Evolutionary conservation across 495 filamentous ascomycete species (phyloP).

Genomic region (Penicillium taxi): DNA sequence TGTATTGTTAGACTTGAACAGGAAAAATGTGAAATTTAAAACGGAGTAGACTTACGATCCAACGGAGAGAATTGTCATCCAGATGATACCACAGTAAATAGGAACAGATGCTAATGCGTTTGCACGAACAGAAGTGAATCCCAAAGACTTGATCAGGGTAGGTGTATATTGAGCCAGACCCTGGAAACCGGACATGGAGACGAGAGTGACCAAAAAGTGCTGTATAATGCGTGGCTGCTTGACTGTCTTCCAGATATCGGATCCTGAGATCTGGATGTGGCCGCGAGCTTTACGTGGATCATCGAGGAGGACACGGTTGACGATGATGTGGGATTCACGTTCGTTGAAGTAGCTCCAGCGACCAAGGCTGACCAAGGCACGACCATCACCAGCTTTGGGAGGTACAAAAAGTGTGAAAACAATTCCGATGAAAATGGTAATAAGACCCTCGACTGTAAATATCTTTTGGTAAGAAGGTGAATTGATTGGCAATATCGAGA

Average conservation of each 20-base stretch:
- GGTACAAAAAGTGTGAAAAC: slow-evolving; percentile 46
- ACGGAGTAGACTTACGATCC: slow-evolving; percentile 18
- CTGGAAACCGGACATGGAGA: slow-evolving; percentile 40
- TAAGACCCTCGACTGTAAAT: slow-evolving; percentile 41
- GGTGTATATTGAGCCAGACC: slow-evolving; percentile 36
- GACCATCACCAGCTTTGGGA: slow-evolving; percentile 29
- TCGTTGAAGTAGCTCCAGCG: slow-evolving; percentile 37
- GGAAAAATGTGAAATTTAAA: background rate
- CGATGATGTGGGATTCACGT: slow-evolving; percentile 36
- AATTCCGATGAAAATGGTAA: slow-evolving; percentile 45
- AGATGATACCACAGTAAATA: slow-evolving; percentile 36
- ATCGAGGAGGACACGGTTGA: slow-evolving; percentile 34
- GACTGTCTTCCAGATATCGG: slow-evolving; percentile 35
- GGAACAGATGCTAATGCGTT: slow-evolving; percentile 48
- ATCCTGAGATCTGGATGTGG: slow-evolving; percentile 33
- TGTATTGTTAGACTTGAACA: background rate
- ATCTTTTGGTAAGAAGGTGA: background rate
- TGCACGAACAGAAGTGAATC: slow-evolving; percentile 36
- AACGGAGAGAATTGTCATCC: slow-evolving; percentile 36
- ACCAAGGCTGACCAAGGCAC: slow-evolving; percentile 35
- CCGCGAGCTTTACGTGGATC: slow-evolving; percentile 36
- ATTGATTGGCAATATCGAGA: background rate
- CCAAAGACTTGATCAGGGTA: slow-evolving; percentile 34
- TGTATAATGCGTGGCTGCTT: slow-evolving; percentile 36
- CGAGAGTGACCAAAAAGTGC: slow-evolving; percentile 32